Evolutionary conservation across 2,329 filamentous ascomycete species (phyloP), one percentile per base, ranked within the genome.

Genomic region (Mariannaea elegans): DNA sequence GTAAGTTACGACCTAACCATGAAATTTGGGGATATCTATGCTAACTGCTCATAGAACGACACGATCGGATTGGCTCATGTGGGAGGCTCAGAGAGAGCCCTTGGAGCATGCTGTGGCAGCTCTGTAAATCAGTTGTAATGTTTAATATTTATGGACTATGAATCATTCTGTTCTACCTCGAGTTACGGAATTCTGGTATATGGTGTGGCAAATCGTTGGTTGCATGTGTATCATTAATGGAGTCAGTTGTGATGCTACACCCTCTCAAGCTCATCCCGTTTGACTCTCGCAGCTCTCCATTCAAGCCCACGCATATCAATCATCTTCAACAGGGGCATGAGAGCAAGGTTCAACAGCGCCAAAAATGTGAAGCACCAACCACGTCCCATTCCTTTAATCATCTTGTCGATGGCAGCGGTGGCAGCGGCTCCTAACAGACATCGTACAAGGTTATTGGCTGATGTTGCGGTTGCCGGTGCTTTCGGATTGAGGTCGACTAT

Each of bases 11-110:
- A 12, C 24, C 13, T 32, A 4, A 3, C 7, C 12, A 6, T 12
- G 4, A 18, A 18, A 18, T 18, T 31, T 29, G n/a, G 18, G 18
- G 16, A 27, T 16, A 21, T n/a, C 12, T n/a, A n/a, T 54, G 36
- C 65, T 71, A 18, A 61, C 41, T 32, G 32, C 13, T 14, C 32
- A 61, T 65, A 95, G 92, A 70, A 99, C 95, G 53, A 98, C 95
- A 60, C 89, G 93, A 74, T 97, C 93, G 66, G 95, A 99, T 77
- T 99, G 95, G 95, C 81, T 99, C 71, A 94, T 94, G 56, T 99
- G 95, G 95, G 95, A 99, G 76, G 83, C 84, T 16, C 87, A 91
- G 74, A 85, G 91, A 72, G 83, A 87, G 65, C 85, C 90, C 14
- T 68, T 90, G 63, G 90, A 94, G 73, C 79, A 82, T 63, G 88